Percentiles rank a stretch among this genome's conserved stretches.
These are phyloP conservation scores for Hansenula lynferdii DNA, from an alignment of 1,139 yeast species.

Conservation along the genomic window DNA sequence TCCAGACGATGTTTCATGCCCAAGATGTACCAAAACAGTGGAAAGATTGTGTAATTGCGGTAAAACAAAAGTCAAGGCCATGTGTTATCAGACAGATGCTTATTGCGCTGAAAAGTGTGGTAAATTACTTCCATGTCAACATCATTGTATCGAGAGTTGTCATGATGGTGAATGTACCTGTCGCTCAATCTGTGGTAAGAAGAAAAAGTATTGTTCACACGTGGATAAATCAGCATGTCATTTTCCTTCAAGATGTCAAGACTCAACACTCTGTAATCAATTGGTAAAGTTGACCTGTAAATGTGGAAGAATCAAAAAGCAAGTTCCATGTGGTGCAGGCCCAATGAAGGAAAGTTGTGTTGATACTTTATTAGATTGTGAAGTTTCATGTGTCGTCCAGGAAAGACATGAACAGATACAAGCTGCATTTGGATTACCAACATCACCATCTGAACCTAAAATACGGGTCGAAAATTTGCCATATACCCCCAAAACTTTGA, in stretches of 20 bases:
- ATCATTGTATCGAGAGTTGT: constrained; percentile 57
- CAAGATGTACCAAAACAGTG: constrained; percentile 70
- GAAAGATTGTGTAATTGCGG: constrained; percentile 73
- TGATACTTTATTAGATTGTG: constrained; percentile 44
- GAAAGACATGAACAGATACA: constrained; percentile 59
- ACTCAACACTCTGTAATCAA: constrained; percentile 44
- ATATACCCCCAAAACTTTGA: constrained; percentile 25
- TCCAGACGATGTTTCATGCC: constrained; percentile 56
- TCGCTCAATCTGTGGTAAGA: constrained; percentile 49
- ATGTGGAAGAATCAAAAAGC: constrained; percentile 53
- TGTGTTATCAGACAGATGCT: constrained; percentile 64
- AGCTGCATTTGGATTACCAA: constrained; percentile 46
- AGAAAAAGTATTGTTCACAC: constrained; percentile 55
- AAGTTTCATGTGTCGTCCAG: constrained; percentile 60
- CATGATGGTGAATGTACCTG: constrained; percentile 43
- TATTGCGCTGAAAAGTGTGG: constrained; percentile 72
- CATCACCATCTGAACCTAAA: constrained; percentile 16
- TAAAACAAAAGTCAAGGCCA: constrained; percentile 50
- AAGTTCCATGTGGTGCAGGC: constrained; percentile 52
- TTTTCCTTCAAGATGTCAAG: constrained; percentile 47
- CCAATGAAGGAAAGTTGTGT: constrained; percentile 20
- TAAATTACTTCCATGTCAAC: constrained; percentile 52
- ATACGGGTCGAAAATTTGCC: constrained; percentile 26
- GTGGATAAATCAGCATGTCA: constrained; percentile 64
- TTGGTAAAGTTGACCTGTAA: constrained; percentile 48